phyloP scores from a whole-genome alignment of 257 asterid species.

The Fraxinus excelsior region DNA sequence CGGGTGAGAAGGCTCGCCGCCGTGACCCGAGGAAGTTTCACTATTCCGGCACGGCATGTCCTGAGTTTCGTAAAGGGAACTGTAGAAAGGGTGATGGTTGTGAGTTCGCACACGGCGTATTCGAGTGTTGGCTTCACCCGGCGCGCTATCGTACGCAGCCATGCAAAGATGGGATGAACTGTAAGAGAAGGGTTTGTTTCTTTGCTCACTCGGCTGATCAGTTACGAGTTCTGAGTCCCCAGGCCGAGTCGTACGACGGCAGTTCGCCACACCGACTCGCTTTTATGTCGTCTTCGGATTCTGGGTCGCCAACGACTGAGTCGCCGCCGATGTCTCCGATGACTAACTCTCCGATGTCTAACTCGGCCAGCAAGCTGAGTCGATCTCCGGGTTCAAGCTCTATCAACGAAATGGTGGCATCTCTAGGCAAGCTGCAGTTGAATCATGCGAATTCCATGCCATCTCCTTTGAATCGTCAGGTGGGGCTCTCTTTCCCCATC shows the following conservation, averaged over 20 bases:
- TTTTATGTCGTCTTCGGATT: constrained; percentile 45
- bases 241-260: constrained; percentile 45
- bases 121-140: constrained; percentile 93
- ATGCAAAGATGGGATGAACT: constrained; percentile 73
- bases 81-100: constrained; percentile 71
- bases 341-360: constrained; percentile 29
- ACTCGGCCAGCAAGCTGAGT: not conserved
- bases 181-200: constrained; percentile 77
- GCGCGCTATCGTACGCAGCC: constrained; percentile 88
- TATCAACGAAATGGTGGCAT: constrained; percentile 39
- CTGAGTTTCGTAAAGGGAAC: constrained; percentile 66
- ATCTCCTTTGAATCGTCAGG: constrained; percentile 33
- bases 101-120: constrained; percentile 81
- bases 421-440: constrained; percentile 44
- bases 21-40: constrained; percentile 79
- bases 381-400: constrained; percentile 3
- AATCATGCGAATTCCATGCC: constrained; percentile 44
- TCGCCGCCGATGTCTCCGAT: constrained; percentile 45
- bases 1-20: constrained; percentile 90
- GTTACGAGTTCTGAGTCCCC: constrained; percentile 62
- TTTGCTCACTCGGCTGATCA: constrained; percentile 87
- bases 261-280: constrained; percentile 43
- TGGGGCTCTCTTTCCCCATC: not conserved
- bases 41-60: constrained; percentile 79
- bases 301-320: constrained; percentile 36